Conservation (phyloP, 495 filamentous ascomycete genomes). For the Pyrenula aspistea region DNA sequence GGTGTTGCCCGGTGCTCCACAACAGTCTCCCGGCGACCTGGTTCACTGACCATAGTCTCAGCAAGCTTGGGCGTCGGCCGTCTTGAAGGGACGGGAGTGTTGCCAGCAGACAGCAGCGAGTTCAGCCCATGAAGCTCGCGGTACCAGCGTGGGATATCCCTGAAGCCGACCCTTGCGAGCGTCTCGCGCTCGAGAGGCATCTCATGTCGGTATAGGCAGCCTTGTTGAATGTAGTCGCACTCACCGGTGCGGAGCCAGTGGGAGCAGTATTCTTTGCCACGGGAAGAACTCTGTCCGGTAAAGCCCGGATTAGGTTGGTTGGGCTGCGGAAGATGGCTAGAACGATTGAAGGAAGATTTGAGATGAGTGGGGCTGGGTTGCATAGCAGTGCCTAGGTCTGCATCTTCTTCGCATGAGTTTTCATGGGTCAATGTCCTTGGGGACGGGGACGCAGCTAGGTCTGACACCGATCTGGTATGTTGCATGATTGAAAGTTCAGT, state of each 20-base stretch:
- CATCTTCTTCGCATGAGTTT: neutral
- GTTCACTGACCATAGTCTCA: no score
- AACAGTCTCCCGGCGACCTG: no score
- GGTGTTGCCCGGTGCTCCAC: no score
- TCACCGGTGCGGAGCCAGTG: conserved; percentile 77
- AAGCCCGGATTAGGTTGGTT: neutral
- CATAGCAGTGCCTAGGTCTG: neutral
- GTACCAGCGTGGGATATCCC: conserved; percentile 44
- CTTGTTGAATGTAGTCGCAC: conserved; percentile 74
- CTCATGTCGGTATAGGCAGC: conserved; percentile 77
- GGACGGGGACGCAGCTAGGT: neutral
- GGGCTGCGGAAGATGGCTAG: neutral
- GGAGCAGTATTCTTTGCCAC: conserved; percentile 68
- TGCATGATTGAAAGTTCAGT: neutral
- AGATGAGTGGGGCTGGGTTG: neutral
- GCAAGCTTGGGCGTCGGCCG: no score
- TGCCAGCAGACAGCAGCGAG: neutral
- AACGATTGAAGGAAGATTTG: neutral
- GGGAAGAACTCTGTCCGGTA: neutral
- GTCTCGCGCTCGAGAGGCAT: conserved; percentile 56
- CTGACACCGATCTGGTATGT: neutral
- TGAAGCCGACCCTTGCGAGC: conserved; percentile 50
- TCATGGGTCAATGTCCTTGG: neutral
- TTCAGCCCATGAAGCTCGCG: conserved; percentile 28
- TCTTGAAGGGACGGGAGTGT: neutral